Evolutionary conservation across 345 rosid species (phyloP).

Genomic region (Capsella bursapastoris): DNA sequence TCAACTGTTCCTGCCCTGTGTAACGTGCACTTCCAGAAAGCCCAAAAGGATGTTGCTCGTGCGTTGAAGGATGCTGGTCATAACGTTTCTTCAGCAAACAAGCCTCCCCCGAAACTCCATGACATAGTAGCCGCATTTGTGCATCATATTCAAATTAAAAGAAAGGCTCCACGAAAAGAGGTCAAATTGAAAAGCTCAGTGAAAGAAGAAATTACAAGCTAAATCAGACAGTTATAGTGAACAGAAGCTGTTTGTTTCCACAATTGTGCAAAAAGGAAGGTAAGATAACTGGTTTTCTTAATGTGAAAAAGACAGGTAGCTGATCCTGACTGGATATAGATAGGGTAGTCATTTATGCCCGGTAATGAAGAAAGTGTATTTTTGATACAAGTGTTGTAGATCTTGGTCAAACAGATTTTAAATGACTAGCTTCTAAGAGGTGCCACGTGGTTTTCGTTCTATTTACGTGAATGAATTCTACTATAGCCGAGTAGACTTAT

Average conservation of each 20-base stretch:
- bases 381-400: neutral
- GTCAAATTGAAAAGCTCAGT: conserved; percentile 38
- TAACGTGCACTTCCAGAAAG: conserved; percentile 68
- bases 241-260: conserved; percentile 18
- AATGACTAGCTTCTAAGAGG: conserved; percentile 14
- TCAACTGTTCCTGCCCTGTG: conserved; percentile 67
- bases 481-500: neutral
- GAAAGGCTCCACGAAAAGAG: conserved; percentile 52
- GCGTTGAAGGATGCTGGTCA: conserved; percentile 81
- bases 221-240: conserved; percentile 19
- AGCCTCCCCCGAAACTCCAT: conserved; percentile 73
- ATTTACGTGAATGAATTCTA: neutral
- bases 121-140: conserved; percentile 73
- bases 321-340: neutral
- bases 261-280: conserved; percentile 25
- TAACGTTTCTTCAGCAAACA: conserved; percentile 62
- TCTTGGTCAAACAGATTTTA: neutral
- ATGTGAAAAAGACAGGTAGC: conserved; percentile 1
- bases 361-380: neutral
- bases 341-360: neutral
- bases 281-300: neutral
- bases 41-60: conserved; percentile 65
- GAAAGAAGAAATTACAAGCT: conserved; percentile 49
- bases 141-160: conserved; percentile 70
- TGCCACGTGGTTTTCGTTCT: neutral